Evolutionary conservation across 768 basidiomycete genomes (phyloP).

Genomic region (Trichaptum fuscoviolaceum): DNA sequence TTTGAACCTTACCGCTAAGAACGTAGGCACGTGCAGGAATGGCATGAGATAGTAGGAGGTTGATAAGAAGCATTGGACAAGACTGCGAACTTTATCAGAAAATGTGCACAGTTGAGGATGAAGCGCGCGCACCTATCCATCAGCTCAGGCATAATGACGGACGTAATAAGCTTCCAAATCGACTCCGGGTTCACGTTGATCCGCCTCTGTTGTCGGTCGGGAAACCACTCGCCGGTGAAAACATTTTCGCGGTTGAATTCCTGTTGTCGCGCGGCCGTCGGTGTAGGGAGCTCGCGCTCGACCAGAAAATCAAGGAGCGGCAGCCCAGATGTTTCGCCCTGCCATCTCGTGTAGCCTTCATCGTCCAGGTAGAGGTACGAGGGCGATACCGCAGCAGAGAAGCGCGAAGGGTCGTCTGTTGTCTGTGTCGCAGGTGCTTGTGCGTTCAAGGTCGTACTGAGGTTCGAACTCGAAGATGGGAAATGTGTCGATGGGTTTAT

Average conservation of each 20-base stretch:
- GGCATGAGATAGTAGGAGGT: slow-evolving; percentile 93
- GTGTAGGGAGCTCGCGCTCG: slow-evolving; percentile 51
- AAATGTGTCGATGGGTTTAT: slow-evolving; percentile 81
- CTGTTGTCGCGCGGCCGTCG: slow-evolving; percentile 11
- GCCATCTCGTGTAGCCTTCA: slow-evolving; percentile 84
- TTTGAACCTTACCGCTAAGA: slow-evolving; percentile 51
- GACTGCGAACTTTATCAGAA: slow-evolving; percentile 32
- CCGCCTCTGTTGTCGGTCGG: slow-evolving; percentile 67
- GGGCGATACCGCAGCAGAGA: slow-evolving; percentile 51
- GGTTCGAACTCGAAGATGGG: slow-evolving; percentile 37
- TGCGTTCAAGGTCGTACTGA: slow-evolving; percentile 26
- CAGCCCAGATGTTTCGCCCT: slow-evolving; percentile 89
- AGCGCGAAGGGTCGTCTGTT: slow-evolving; percentile 53
- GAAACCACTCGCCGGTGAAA: slow-evolving; percentile 65
- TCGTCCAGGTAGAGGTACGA: slow-evolving; percentile 86
- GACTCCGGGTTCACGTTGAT: slow-evolving; percentile 84
- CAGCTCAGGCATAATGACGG: slow-evolving; percentile 79
- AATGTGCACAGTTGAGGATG: slow-evolving; percentile 15
- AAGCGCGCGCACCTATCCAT: slow-evolving; percentile 76
- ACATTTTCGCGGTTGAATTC: slow-evolving; percentile 15
- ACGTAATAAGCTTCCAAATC: slow-evolving; percentile 83
- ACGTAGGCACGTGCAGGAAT: slow-evolving; percentile 88
- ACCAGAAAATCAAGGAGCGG: slow-evolving; percentile 82
- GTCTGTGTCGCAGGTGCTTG: slow-evolving; percentile 35
- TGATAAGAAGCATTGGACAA: slow-evolving; percentile 81